Evolutionary conservation across 768 basidiomycete species (phyloP).

Genomic region (Podaxis rugospora): DNA sequence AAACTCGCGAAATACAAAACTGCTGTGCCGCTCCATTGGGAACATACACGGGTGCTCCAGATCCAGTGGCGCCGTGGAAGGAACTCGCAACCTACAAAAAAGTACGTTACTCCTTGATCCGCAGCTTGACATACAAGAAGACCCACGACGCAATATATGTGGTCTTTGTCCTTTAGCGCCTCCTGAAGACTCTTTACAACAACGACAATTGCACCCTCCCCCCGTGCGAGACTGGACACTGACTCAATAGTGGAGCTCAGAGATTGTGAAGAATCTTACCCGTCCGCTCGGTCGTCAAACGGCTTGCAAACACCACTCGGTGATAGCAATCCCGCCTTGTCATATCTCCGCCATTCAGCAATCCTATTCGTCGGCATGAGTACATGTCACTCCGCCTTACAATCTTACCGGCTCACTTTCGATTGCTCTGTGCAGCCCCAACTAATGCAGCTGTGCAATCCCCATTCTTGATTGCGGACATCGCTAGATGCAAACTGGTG

Average conservation of each 20-base stretch:
- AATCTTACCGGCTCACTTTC: slow-evolving; percentile 23
- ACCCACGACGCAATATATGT: slow-evolving; percentile 35
- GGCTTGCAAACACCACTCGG: slow-evolving; percentile 39
- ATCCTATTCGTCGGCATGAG: slow-evolving; percentile 19
- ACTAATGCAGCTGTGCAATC: slow-evolving; percentile 47
- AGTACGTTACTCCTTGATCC: background rate
- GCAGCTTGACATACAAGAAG: background rate
- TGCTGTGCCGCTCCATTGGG: slow-evolving; percentile 34
- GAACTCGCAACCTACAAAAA: slow-evolving; percentile 33
- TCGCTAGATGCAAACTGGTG: slow-evolving; percentile 44
- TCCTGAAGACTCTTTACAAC: slow-evolving; percentile 35
- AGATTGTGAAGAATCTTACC: slow-evolving; percentile 23
- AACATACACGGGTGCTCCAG: slow-evolving; percentile 30
- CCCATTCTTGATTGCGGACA: slow-evolving; percentile 36
- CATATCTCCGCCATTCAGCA: slow-evolving; percentile 32
- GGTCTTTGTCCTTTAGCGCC: slow-evolving; percentile 34
- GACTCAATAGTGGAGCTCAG: background rate
- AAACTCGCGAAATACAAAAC: slow-evolving; percentile 34
- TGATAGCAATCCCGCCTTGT: slow-evolving; percentile 32
- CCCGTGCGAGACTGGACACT: slow-evolving; percentile 30
- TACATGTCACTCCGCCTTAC: background rate
- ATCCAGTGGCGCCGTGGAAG: slow-evolving; percentile 32
- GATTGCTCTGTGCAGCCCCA: slow-evolving; percentile 39
- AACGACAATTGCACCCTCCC: slow-evolving; percentile 33
- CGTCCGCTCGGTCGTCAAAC: slow-evolving; percentile 38